A percentile compares a stretch with the other conserved stretches of the same genome.
phyloP scores from a whole-genome alignment of 176 grass and related monocot genomes.

The Phragmites australis region DNA sequence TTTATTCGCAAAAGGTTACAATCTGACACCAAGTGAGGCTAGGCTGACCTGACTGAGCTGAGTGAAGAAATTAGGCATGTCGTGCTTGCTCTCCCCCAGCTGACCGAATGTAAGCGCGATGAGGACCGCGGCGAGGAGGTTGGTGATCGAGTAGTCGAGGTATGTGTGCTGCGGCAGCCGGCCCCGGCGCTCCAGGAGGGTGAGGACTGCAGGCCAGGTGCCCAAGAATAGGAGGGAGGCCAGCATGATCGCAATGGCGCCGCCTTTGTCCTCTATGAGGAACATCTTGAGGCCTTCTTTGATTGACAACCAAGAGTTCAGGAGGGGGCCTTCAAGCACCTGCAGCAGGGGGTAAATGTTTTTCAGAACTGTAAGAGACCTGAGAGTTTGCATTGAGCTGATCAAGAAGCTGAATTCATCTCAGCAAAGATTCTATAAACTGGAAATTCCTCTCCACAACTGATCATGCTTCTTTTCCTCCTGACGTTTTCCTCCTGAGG shows the following conservation, averaged over 20 bases:
- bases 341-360: neutral
- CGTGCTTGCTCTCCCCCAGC: conserved; percentile 53
- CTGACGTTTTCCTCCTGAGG: neutral
- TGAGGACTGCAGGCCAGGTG: conserved; percentile 73
- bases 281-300: conserved; percentile 49
- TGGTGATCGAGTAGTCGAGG: conserved; percentile 77
- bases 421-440: neutral
- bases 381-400: neutral
- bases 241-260: conserved; percentile 76
- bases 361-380: neutral
- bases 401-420: neutral
- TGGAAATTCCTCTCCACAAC: neutral
- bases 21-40: neutral
- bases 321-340: conserved; percentile 18
- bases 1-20: neutral
- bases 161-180: conserved; percentile 78
- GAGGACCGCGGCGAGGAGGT: conserved; percentile 59
- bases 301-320: conserved; percentile 8
- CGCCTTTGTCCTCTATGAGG: conserved; percentile 65
- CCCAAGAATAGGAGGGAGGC: conserved; percentile 72
- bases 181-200: conserved; percentile 62
- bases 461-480: too few species aligned
- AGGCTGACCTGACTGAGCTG: conserved; percentile 63
- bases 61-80: conserved; percentile 70
- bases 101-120: conserved; percentile 67